Base-by-base conservation (phyloP, 176 grass and related monocot species). In the Melocanna baccifera region DNA sequence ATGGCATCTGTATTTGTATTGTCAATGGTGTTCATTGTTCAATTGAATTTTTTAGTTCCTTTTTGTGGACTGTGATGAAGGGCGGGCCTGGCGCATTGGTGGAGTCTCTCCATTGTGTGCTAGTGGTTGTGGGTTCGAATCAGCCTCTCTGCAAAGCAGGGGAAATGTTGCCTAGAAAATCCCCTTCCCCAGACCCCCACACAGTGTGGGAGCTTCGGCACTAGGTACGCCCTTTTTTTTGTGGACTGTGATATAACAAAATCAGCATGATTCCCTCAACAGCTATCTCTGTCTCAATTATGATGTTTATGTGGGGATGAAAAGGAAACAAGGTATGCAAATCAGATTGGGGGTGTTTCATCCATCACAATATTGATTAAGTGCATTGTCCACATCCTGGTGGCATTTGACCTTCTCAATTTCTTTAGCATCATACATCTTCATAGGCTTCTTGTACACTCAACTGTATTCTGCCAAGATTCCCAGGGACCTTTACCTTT, bases 1-100 rank as follows among this genome's bases (percentile, higher is more conserved):
- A 63, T 85, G 83, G 77, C 77, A 85, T 89, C 77, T 63, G 62
- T 70, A 51, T 81, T 85, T 76, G 63, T 76, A 85, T 76, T 76
- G 62, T 23, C 63, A 55, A 85, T 76, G 77, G 13, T 39, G 7
- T 89, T 76, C 41, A n/a, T 70, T 81, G 22, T 56, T 58, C 66
- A 76, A 63, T 52, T 76, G 26, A 74, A 75, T 59, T 89, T 29
- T 16, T 81, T 53, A 63, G 63, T 77, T 76, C 63, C 88, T 86
- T 89, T 85, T 62, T 29, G 19, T 87, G 42, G 62, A 75, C 9
- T 81, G 52, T 42, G 62, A 81, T 77, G n/a, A n/a, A n/a, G n/a
- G n/a, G n/a, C n/a, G n/a, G n/a, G n/a, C n/a, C n/a, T n/a, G n/a
- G n/a, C n/a, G n/a, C n/a, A n/a, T n/a, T n/a, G n/a, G n/a, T n/a